phyloP scores from a whole-genome alignment of 139 green algal genomes.

The Desmodesmus armatus region DNA sequence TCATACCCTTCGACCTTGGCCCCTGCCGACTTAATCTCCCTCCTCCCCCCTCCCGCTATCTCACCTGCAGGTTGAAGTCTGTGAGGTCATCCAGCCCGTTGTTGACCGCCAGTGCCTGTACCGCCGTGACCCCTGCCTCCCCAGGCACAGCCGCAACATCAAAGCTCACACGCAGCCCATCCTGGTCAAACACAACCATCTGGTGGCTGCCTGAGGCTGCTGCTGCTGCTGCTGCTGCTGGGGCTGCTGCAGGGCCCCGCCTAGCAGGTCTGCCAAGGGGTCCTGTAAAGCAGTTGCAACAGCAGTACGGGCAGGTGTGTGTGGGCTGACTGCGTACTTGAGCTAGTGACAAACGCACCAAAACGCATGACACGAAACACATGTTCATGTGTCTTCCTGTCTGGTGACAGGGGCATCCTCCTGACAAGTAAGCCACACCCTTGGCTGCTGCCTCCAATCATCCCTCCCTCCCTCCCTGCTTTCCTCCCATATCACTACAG shows the following conservation, averaged over 20 bases:
- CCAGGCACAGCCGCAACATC: slow-evolving; percentile 61
- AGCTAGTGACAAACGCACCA: too few relatives aligned
- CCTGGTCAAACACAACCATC: slow-evolving; percentile 72
- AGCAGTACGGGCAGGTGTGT: too few relatives aligned
- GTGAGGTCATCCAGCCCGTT: slow-evolving; percentile 60
- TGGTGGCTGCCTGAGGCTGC: too few relatives aligned
- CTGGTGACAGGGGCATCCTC: too few relatives aligned
- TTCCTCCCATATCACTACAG: neutral
- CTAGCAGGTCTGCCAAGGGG: slow-evolving; percentile 50
- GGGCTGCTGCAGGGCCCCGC: neutral
- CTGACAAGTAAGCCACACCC: too few relatives aligned
- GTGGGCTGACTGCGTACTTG: too few relatives aligned
- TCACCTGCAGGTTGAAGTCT: slow-evolving; percentile 90
- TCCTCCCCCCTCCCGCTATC: too few relatives aligned
- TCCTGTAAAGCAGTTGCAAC: slow-evolving; percentile 25
- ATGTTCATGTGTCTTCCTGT: too few relatives aligned
- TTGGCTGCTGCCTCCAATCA: too few relatives aligned
- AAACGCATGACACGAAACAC: too few relatives aligned
- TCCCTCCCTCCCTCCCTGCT: neutral
- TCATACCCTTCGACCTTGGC: too few relatives aligned
- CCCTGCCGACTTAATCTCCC: too few relatives aligned
- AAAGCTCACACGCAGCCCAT: slow-evolving; percentile 78
- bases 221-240: slow-evolving; percentile 28
- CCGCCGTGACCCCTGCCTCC: slow-evolving; percentile 62
- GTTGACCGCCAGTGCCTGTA: slow-evolving; percentile 82